A percentile compares a stretch with the other conserved stretches of the same genome.
phyloP scores from a whole-genome alignment of 495 filamentous ascomycete species.

The Extremus antarcticus region DNA sequence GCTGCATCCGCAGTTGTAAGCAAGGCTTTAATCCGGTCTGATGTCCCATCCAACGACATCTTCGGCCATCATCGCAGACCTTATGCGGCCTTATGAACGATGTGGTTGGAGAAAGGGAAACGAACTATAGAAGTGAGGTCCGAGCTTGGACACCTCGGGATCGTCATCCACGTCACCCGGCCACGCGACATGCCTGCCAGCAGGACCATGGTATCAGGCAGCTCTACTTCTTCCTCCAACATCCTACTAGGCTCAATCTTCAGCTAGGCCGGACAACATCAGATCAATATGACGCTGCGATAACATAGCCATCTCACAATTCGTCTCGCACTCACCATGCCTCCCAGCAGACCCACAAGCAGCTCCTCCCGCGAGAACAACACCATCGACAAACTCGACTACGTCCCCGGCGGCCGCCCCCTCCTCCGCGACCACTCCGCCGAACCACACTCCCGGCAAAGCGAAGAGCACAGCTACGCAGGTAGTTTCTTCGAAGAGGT shows the following conservation, averaged over 20 bases:
- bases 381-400: slow-evolving; percentile 51
- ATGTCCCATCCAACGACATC: neutral
- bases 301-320: neutral
- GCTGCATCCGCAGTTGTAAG: slow-evolving; percentile 8
- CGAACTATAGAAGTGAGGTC: neutral
- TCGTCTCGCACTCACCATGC: neutral
- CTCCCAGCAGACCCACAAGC: neutral
- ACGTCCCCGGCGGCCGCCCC: slow-evolving; percentile 41
- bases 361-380: neutral
- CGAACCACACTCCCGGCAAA: slow-evolving; percentile 11
- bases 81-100: no score
- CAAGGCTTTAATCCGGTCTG: slow-evolving; percentile 2
- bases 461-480: slow-evolving; percentile 33
- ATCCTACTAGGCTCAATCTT: neutral
- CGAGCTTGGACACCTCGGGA: no score
- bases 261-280: no score
- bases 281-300: neutral
- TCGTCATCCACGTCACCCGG: neutral
- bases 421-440: slow-evolving; percentile 27
- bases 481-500: slow-evolving; percentile 51
- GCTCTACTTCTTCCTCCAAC: neutral
- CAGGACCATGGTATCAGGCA: neutral
- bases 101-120: neutral
- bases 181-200: neutral
- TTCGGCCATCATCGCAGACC: neutral